Percentiles rank a stretch among this genome's conserved stretches.
phyloP scores from a whole-genome alignment of 2,329 filamentous ascomycete species.

The Phaeosphaeriaceae sp. region DNA sequence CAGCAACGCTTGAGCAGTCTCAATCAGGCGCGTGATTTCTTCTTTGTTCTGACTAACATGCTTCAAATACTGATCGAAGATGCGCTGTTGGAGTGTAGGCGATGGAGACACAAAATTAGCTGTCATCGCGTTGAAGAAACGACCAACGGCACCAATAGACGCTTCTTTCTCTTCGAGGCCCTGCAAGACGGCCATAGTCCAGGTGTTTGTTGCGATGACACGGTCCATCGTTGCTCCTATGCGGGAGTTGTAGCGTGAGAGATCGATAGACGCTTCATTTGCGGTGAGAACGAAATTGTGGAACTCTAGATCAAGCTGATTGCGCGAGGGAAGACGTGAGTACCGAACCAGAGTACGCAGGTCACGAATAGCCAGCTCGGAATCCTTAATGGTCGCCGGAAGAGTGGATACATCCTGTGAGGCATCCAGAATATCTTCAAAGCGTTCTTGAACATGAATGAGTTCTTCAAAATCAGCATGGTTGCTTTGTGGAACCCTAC shows the following conservation, averaged over 20 bases:
- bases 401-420: slow-evolving; percentile 70
- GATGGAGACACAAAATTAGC: slow-evolving; percentile 62
- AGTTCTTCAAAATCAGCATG: slow-evolving; percentile 72
- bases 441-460: slow-evolving; percentile 75
- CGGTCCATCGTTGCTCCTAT: slow-evolving; percentile 76
- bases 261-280: slow-evolving; percentile 66
- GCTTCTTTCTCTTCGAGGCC: slow-evolving; percentile 59
- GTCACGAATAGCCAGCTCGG: slow-evolving; percentile 76
- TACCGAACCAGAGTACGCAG: slow-evolving; percentile 74
- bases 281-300: slow-evolving; percentile 76
- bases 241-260: slow-evolving; percentile 78
- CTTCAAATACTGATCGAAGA: slow-evolving; percentile 76
- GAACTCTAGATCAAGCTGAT: slow-evolving; percentile 77
- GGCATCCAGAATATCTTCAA: slow-evolving; percentile 76
- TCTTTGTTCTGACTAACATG: slow-evolving; percentile 74
- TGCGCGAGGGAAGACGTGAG: slow-evolving; percentile 69
- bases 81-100: slow-evolving; percentile 51
- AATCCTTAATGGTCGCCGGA: slow-evolving; percentile 79
- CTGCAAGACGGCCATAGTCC: slow-evolving; percentile 73
- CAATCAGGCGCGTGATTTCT: slow-evolving; percentile 70
- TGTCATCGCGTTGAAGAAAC: slow-evolving; percentile 55
- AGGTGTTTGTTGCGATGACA: slow-evolving; percentile 76
- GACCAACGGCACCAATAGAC: slow-evolving; percentile 46
- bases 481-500: slow-evolving; percentile 30
- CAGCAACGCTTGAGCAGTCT: slow-evolving; percentile 72